Percentiles rank a stretch among this genome's conserved stretches.
These are phyloP conservation scores for Fragaria nilgerrensis DNA, from an alignment of 306 rosid species.

Conservation along the genomic window DNA sequence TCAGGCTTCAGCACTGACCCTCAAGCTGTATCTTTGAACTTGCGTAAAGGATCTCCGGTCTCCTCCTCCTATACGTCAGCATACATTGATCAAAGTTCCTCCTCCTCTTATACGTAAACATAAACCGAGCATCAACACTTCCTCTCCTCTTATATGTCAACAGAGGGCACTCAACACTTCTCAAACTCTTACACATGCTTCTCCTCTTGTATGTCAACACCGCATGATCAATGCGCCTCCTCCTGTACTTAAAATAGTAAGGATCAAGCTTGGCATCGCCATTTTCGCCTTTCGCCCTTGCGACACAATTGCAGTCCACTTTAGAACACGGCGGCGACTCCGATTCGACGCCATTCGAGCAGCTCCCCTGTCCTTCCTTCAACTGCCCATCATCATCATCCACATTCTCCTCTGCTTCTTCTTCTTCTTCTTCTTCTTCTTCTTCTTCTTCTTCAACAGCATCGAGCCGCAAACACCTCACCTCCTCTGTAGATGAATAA, in stretches of 20 bases:
- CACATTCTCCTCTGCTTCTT: slow-evolving; percentile 8
- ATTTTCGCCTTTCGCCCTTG: slow-evolving; percentile 24
- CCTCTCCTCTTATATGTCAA: slow-evolving; percentile 5
- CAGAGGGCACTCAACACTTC: not conserved
- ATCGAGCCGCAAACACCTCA: slow-evolving; percentile 20
- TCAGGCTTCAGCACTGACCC: not conserved
- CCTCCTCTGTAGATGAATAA: slow-evolving; percentile 34
- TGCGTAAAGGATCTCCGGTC: not conserved
- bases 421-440: slow-evolving; percentile 3
- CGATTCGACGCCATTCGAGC: slow-evolving; percentile 41
- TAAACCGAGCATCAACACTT: not conserved
- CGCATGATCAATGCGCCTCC: slow-evolving; percentile 31
- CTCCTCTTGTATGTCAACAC: slow-evolving; percentile 54
- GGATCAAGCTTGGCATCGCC: slow-evolving; percentile 29
- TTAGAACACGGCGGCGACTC: slow-evolving; percentile 28
- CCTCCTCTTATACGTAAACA: slow-evolving; percentile 20
- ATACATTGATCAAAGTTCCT: slow-evolving; percentile 28
- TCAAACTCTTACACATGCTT: not conserved
- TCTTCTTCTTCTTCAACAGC: slow-evolving; percentile 7
- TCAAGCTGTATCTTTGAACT: not conserved
- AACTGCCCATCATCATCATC: slow-evolving; percentile 16
- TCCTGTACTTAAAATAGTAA: slow-evolving; percentile 33
- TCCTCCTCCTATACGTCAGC: slow-evolving; percentile 54
- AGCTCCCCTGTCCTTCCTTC: slow-evolving; percentile 56
- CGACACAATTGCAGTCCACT: slow-evolving; percentile 9